Base-by-base conservation (phyloP, 2,329 filamentous ascomycete genomes). In the Beauveria australis region DNA sequence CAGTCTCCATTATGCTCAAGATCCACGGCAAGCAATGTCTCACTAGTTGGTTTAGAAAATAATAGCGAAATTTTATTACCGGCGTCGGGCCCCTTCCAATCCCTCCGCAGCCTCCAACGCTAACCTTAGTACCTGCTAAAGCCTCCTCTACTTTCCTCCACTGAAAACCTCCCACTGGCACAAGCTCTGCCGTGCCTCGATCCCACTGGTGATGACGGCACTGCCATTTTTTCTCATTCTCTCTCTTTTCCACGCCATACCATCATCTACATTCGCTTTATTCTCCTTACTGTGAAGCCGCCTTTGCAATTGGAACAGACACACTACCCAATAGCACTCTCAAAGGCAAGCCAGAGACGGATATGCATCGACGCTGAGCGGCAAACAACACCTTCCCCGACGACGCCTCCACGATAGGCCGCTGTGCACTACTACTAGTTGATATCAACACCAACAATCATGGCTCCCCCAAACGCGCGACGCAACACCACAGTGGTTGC, bases 401-500 rank as follows among this genome's bases (percentile, higher is more conserved):
- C 56, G 40, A 59, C 33, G 24, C 47, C 47, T 52, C 12, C 33
- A 37, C 33, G 33, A 37, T 5, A 37, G 33, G 33, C 33, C 33
- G 33, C 33, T 18, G 30, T 40, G 40, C 26, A 40, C 41, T 6
- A 37, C 14, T 37, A 5, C 22, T 22, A 22, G 22, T 22, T 22
- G 22, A 37, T 37, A 41, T 22, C 58, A 53, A 52, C 49, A 41
- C 14, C 47, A 65, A 26, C 22, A 19, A 46, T 56, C 56, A 69
- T 69, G 68, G 64, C 66, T 9, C 63, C 64, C n/a, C 65, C 64
- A 60, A 68, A 68, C 24, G 66, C 72, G 6, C 72, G 88, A 18
- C 77, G 79, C 54, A 80, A 80, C 71, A 88, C 87, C 69, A 83
- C 89, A 62, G 72, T 87, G 26, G 70, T 88, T 52, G 85, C 88